phyloP scores from a whole-genome alignment of 1,284 basidiomycete species.

The Trichosporon inkin region DNA sequence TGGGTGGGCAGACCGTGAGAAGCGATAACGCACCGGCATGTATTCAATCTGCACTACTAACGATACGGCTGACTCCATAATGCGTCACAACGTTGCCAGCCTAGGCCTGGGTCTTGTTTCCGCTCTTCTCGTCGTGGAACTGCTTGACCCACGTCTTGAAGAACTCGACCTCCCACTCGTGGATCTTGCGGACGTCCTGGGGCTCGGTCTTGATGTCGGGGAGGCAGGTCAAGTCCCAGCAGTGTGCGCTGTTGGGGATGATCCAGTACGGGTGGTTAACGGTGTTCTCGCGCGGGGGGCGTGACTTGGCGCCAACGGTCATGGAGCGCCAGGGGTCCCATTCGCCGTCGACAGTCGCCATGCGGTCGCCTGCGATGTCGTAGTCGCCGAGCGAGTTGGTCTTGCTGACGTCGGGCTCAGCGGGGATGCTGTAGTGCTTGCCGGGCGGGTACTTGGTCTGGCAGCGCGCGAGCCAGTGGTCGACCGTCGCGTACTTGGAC shows the following conservation, averaged over 20 bases:
- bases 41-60: no score
- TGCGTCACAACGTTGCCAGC: not conserved
- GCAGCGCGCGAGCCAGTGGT: conserved; percentile 75
- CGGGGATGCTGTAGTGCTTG: conserved; percentile 66
- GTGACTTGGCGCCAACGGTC: not conserved
- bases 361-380: conserved; percentile 64
- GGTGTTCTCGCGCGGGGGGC: not conserved
- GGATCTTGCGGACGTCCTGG: not conserved
- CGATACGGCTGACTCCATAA: no score
- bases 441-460: conserved; percentile 75
- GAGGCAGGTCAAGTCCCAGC: not conserved
- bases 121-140: conserved; percentile 3
- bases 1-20: conserved; percentile 25
- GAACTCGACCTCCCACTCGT: conserved; percentile 3
- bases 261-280: not conserved
- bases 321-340: conserved; percentile 80
- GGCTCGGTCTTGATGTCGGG: not conserved
- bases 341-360: conserved; percentile 64
- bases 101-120: not conserved
- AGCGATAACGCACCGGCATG: no score
- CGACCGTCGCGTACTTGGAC: conserved; percentile 62
- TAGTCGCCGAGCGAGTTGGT: conserved; percentile 76
- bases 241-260: not conserved
- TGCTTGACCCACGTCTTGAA: conserved; percentile 4
- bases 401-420: conserved; percentile 66